Evolutionary conservation across 2,329 filamentous ascomycete species (phyloP).

Genomic region (Nigrospora oryzae): DNA sequence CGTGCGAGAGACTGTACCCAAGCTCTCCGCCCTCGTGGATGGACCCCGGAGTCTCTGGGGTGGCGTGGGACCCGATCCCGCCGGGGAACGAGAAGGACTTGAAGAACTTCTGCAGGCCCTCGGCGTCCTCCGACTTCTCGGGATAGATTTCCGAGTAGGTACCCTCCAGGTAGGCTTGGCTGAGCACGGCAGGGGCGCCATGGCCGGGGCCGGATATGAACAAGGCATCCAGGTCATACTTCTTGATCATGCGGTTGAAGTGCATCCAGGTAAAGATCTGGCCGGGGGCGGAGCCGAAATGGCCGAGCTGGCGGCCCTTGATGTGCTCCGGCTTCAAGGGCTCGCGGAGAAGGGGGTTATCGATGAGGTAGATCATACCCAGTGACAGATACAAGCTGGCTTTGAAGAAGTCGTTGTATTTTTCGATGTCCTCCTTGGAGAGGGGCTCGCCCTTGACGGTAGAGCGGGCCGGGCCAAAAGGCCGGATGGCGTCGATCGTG

Average conservation of each 20-base stretch:
- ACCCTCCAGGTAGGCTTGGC: constrained; percentile 70
- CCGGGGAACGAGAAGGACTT: constrained; percentile 78
- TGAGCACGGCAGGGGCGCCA: constrained; percentile 67
- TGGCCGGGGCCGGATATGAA: constrained; percentile 74
- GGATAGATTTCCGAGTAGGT: constrained; percentile 73
- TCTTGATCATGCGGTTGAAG: constrained; percentile 75
- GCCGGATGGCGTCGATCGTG: constrained; percentile 47
- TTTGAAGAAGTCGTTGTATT: constrained; percentile 66
- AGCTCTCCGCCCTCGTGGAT: constrained; percentile 75
- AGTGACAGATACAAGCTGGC: constrained; percentile 68
- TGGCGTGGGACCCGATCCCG: constrained; percentile 70
- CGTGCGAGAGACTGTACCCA: constrained; percentile 73
- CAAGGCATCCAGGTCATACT: constrained; percentile 64
- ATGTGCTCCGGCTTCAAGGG: constrained; percentile 62
- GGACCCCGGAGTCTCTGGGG: constrained; percentile 69
- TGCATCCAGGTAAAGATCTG: constrained; percentile 78
- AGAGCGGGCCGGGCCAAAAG: constrained; percentile 58
- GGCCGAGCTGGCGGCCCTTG: constrained; percentile 65
- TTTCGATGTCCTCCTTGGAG: constrained; percentile 54
- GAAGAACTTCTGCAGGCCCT: constrained; percentile 69
- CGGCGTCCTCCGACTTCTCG: constrained; percentile 58
- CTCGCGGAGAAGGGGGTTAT: constrained; percentile 65
- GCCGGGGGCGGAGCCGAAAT: constrained; percentile 74
- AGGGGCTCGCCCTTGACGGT: constrained; percentile 56
- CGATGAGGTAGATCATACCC: constrained; percentile 72